phyloP scores from a whole-genome alignment of 257 asterid species.

The Nicotiana knightiana region DNA sequence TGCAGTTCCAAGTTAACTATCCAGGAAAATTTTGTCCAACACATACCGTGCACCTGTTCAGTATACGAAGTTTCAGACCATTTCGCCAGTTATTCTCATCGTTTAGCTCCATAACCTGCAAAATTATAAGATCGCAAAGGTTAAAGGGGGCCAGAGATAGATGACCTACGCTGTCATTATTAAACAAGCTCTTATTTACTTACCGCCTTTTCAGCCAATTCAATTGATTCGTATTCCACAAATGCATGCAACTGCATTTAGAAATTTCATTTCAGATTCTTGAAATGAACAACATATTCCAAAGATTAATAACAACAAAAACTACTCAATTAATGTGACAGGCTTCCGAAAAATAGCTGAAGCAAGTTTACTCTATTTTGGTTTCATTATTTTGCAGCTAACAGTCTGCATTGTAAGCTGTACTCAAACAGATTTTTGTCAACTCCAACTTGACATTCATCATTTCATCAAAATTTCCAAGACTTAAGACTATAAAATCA shows the following conservation, averaged over 20 bases:
- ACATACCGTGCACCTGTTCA: slow-evolving; percentile 57
- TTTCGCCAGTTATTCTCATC: slow-evolving; percentile 86
- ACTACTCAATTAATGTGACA: neutral
- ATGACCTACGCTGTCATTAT: neutral
- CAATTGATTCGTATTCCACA: slow-evolving; percentile 83
- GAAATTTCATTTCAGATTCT: slow-evolving; percentile 8
- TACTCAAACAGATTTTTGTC: neutral
- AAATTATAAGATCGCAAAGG: slow-evolving; percentile 3
- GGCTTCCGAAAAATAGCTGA: neutral
- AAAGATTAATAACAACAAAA: neutral
- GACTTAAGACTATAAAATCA: neutral
- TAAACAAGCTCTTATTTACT: neutral
- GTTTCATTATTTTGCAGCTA: neutral
- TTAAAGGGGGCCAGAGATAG: neutral
- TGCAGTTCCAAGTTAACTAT: neutral
- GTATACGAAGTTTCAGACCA: slow-evolving; percentile 71
- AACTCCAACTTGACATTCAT: neutral
- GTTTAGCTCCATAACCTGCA: slow-evolving; percentile 59
- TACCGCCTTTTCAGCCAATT: slow-evolving; percentile 88
- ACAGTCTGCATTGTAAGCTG: neutral
- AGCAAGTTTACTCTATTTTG: neutral
- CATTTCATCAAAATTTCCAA: neutral
- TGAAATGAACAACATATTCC: neutral
- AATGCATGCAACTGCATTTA: slow-evolving; percentile 76
- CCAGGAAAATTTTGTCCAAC: neutral